Conservation (phyloP, 306 rosid genomes). For the Malus domestica region DNA sequence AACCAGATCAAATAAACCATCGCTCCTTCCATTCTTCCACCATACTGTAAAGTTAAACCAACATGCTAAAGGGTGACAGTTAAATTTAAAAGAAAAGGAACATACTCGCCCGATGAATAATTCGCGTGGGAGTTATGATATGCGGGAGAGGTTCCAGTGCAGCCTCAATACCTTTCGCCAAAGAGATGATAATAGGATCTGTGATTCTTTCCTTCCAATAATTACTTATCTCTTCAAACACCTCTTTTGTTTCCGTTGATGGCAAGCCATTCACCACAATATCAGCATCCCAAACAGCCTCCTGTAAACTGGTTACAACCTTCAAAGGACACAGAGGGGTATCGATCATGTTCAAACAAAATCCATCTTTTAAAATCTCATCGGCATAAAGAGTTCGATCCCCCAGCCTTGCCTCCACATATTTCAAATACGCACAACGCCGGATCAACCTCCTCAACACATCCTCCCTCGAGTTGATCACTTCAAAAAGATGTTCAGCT, state of each 20-base stretch:
- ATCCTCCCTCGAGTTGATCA: conserved; percentile 79
- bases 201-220: conserved; percentile 90
- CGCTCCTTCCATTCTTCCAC: neutral
- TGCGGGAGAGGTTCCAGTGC: conserved; percentile 81
- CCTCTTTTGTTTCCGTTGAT: conserved; percentile 78
- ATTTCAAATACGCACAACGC: conserved; percentile 77
- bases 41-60: neutral
- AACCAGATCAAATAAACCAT: neutral
- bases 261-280: conserved; percentile 95
- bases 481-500: conserved; percentile 80
- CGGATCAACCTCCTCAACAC: conserved; percentile 80
- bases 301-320: conserved; percentile 90
- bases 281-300: conserved; percentile 98
- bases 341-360: conserved; percentile 88
- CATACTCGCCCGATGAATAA: conserved; percentile 88
- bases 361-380: conserved; percentile 87
- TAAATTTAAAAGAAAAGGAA: conserved; percentile 1
- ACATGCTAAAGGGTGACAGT: neutral
- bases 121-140: conserved; percentile 78
- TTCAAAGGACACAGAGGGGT: conserved; percentile 90
- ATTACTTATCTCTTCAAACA: conserved; percentile 75
- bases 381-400: conserved; percentile 77
- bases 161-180: conserved; percentile 87
- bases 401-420: conserved; percentile 91
- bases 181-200: conserved; percentile 71